Evolutionary conservation across 441 rosid genomes (phyloP), one percentile per base, ranked within the genome.

Genomic region (Lepidium campestre): DNA sequence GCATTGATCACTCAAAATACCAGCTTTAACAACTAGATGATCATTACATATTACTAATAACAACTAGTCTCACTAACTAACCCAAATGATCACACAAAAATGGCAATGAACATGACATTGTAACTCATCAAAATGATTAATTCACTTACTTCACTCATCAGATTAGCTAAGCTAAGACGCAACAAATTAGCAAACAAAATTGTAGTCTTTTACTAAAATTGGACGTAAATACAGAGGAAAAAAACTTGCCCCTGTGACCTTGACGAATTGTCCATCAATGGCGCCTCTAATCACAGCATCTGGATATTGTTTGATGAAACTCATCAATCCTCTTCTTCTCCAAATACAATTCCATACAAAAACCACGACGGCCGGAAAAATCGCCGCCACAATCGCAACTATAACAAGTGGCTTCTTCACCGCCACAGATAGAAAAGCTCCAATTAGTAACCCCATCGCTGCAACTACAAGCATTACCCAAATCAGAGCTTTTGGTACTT

Each of bases 281-380:
- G 97, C 94, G 47, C 88, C 90, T 81, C 98, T 83, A 75, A 93
- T 91, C 63, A 82, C 95, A 47, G 95, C 84, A 77, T 90, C 88
- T 7, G 90, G 92, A 63, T 79, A 72, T 49, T 82, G 80, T 63
- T 61, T 72, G 62, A 90, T 77, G 78, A 76, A 93, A 74, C 83
- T 70, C 65, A 90, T 47, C 78, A 92, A 65, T 19, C 89, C 88
- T 73, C 69, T 86, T 77, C 85, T 85, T 68, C 88, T 83, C 92
- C 89, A 81, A 6, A 63, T 60, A 40, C 81, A 93, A 65, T 88
- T 92, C 96, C 97, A 93, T 6, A 73, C 62, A 9, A 93, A 75
- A 42, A 87, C 81, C 71, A 86, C 83, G 49, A 84, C 85, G 47
- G 84, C 80, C 64, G 81, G 86, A 53, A 82, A 85, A 65, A 93